Conservation (phyloP, 2,329 filamentous ascomycete species). For the Aspergillus unguis region DNA sequence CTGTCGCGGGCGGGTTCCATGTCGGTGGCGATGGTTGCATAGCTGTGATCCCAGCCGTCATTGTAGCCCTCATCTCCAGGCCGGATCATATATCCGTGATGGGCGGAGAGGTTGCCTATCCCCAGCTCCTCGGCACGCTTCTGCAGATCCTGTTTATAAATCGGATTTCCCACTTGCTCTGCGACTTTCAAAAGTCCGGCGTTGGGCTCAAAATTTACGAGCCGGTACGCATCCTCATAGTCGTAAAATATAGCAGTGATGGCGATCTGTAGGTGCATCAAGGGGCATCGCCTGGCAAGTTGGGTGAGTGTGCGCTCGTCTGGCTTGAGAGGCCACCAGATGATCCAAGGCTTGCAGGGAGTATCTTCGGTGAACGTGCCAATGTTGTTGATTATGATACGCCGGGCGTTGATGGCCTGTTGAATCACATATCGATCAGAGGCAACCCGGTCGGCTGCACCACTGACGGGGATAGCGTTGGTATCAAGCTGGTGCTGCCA, state of each 20-base stretch:
- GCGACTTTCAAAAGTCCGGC: neutral
- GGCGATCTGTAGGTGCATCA: neutral
- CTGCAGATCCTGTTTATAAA: neutral
- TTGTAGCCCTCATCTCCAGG: neutral
- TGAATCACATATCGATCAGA: neutral
- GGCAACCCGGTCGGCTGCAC: too few relatives aligned
- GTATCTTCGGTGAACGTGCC: constrained; percentile 13
- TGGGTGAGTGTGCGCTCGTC: neutral
- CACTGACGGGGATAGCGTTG: neutral
- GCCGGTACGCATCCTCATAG: neutral
- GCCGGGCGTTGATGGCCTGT: constrained; percentile 14
- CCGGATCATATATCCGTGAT: too few relatives aligned
- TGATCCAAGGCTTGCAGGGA: constrained; percentile 10
- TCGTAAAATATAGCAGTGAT: neutral
- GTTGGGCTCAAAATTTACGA: neutral
- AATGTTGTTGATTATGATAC: constrained; percentile 21
- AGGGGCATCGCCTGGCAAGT: neutral
- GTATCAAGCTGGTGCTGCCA: constrained; percentile 10
- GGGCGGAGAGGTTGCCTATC: neutral
- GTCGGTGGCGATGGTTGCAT: neutral
- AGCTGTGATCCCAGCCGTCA: neutral
- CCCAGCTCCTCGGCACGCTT: neutral
- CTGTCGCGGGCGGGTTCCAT: neutral
- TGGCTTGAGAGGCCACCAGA: constrained; percentile 13
- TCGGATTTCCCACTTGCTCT: neutral